phyloP scores from a whole-genome alignment of 176 grass and related monocot genomes.

The Panicum miliaceum region DNA sequence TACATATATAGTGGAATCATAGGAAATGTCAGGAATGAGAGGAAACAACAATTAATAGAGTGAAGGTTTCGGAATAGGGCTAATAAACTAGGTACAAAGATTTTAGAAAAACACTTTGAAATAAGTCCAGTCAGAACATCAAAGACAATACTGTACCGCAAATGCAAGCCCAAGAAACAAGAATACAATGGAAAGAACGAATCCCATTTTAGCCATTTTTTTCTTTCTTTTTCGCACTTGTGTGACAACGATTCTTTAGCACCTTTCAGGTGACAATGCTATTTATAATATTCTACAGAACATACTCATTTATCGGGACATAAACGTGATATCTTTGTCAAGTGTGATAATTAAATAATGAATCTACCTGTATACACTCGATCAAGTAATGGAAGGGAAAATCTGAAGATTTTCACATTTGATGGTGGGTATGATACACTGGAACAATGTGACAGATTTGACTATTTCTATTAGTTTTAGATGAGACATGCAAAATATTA shows the following conservation, averaged over 20 bases:
- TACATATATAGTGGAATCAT: neutral
- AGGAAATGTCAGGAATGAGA: no score
- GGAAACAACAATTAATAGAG: neutral
- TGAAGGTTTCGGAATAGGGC: neutral
- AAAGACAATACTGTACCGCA: neutral
- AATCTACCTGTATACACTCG: no score
- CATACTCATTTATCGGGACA: neutral
- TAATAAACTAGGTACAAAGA: neutral
- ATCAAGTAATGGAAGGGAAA: no score
- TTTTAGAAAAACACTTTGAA: neutral
- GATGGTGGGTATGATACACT: no score
- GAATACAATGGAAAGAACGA: constrained; percentile 15
- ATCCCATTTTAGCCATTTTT: constrained; percentile 30
- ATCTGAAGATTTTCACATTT: no score
- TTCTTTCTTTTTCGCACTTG: neutral
- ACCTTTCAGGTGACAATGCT: no score
- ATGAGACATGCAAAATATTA: no score
- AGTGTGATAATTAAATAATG: no score
- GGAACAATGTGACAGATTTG: no score
- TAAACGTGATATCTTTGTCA: neutral
- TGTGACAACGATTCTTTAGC: neutral
- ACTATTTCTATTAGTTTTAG: no score
- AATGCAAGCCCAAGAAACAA: constrained; percentile 11
- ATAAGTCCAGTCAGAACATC: no score
- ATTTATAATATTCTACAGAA: constrained; percentile 7